Conservation (phyloP, 305 asterid species). For the Solanum hybrid region DNA sequence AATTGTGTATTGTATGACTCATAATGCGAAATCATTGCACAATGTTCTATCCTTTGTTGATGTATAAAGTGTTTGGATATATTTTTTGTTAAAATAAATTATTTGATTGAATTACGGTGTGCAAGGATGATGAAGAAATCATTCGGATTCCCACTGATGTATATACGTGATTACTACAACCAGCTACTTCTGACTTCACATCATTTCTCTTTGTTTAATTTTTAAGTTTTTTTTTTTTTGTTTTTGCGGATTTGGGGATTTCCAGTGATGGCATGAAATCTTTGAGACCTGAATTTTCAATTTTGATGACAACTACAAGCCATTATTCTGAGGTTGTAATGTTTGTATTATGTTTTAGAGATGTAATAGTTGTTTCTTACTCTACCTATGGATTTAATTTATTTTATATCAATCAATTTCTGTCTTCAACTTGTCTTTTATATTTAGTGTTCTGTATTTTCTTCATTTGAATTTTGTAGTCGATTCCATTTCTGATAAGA, state of each 20-base stretch:
- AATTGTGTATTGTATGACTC: neutral
- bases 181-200: slow-evolving; percentile 58
- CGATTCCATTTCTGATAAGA: no score
- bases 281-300: neutral
- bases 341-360: no score
- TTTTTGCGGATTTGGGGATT: neutral
- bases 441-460: no score
- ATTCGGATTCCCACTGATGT: slow-evolving; percentile 66
- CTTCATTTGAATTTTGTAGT: no score
- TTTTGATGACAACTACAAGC: neutral
- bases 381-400: no score
- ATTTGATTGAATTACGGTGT: neutral
- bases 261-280: neutral
- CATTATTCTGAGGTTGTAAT: neutral
- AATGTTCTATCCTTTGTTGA: no score
- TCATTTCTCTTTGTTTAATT: neutral
- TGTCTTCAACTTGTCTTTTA: no score
- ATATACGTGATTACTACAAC: slow-evolving; percentile 22
- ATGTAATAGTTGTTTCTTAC: no score
- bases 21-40: neutral
- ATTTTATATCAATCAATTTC: no score
- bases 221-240: no score
- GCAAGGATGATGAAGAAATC: slow-evolving; percentile 47
- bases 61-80: neutral
- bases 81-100: no score